phyloP scores from a whole-genome alignment of 2,329 filamentous ascomycete genomes.

The Xylaria polymorpha region DNA sequence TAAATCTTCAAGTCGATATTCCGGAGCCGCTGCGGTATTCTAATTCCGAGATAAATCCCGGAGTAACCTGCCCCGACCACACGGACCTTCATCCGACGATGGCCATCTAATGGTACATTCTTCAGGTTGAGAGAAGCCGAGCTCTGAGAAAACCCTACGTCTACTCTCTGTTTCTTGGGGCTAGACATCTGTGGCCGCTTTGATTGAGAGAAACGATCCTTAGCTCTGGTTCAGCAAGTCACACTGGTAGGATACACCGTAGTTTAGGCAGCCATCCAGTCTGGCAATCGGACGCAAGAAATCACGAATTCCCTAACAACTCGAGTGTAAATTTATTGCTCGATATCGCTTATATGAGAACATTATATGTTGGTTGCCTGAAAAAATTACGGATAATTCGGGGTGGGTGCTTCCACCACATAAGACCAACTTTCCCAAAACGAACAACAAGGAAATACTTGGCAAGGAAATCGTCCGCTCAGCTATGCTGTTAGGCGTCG shows the following conservation, averaged over 20 bases:
- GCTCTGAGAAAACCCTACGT: constrained; percentile 30
- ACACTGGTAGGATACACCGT: not conserved
- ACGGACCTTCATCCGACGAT: constrained; percentile 51
- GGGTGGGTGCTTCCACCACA: not conserved
- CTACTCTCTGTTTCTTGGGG: not conserved
- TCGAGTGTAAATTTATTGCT: not conserved
- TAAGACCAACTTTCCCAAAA: not conserved
- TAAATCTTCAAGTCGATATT: constrained; percentile 52
- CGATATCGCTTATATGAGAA: not conserved
- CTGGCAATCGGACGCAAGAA: not conserved
- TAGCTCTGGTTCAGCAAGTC: not conserved
- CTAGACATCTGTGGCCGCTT: constrained; percentile 1
- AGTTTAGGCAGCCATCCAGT: not conserved
- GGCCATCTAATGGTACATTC: constrained; percentile 47
- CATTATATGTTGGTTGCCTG: not conserved
- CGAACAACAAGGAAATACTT: not conserved
- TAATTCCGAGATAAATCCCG: constrained; percentile 51
- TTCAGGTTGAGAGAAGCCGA: constrained; percentile 41
- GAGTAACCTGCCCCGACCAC: constrained; percentile 53
- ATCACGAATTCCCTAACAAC: not conserved
- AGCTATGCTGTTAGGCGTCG: not conserved
- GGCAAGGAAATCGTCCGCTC: not conserved
- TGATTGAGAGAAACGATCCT: not conserved
- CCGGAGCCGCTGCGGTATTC: constrained; percentile 51
- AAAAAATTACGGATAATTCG: not conserved